These are phyloP conservation scores for Zymoseptoria crescenta DNA, from an alignment of 2,329 filamentous ascomycete species.

Conservation along the genomic window DNA sequence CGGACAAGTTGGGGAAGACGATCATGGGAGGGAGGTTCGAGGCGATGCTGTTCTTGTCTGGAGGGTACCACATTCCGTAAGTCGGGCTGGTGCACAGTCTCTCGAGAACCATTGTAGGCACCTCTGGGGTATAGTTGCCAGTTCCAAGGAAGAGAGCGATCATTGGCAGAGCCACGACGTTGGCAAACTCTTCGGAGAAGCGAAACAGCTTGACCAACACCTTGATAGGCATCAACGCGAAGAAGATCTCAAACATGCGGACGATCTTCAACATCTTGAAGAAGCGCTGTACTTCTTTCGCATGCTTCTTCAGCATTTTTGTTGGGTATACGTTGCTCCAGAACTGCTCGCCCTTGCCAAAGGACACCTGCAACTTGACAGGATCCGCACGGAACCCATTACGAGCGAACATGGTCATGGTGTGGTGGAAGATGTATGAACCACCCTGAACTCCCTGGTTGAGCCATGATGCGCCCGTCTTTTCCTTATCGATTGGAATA, in stretches of 20 bases:
- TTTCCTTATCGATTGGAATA: constrained; percentile 47
- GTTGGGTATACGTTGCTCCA: constrained; percentile 61
- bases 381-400: constrained; percentile 50
- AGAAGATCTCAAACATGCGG: constrained; percentile 52
- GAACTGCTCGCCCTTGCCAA: constrained; percentile 55
- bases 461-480: constrained; percentile 51
- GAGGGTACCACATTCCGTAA: constrained; percentile 53
- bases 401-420: constrained; percentile 55
- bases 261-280: constrained; percentile 49
- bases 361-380: constrained; percentile 55
- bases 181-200: constrained; percentile 62
- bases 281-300: constrained; percentile 49
- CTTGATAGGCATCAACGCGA: constrained; percentile 55
- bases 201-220: constrained; percentile 59
- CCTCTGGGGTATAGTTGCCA: constrained; percentile 65
- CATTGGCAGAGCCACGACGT: constrained; percentile 63
- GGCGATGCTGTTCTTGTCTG: constrained; percentile 40
- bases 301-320: constrained; percentile 48
- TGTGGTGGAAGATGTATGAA: constrained; percentile 59
- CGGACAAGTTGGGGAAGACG: constrained; percentile 54
- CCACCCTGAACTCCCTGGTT: constrained; percentile 59
- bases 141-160: constrained; percentile 68
- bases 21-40: constrained; percentile 50
- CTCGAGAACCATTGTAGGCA: constrained; percentile 59
- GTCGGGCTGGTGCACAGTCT: constrained; percentile 45